Evolutionary conservation across 345 rosid genomes (phyloP).

Genomic region (Boechera stricta): DNA sequence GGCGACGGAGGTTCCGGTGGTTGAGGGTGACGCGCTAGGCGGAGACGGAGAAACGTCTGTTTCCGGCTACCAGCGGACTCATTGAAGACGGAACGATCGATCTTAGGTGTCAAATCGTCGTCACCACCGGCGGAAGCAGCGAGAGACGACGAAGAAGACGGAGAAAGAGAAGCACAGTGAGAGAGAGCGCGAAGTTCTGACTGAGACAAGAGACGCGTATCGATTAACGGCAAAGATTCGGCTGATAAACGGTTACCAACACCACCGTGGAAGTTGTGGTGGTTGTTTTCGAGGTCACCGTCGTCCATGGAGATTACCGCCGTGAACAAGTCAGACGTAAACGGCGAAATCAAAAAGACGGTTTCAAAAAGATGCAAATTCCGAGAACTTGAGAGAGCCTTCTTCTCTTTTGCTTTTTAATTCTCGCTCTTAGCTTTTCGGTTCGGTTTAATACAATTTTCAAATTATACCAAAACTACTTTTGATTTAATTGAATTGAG

Average conservation of each 20-base stretch:
- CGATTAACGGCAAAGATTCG: constrained; percentile 64
- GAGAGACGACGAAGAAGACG: constrained; percentile 51
- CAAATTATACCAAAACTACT: background rate
- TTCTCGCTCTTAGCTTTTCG: constrained; percentile 25
- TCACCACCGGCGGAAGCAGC: constrained; percentile 42
- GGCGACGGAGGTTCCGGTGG: constrained; percentile 40
- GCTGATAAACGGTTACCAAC: constrained; percentile 31
- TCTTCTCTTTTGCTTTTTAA: background rate
- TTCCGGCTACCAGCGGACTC: constrained; percentile 96
- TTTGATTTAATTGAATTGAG: background rate
- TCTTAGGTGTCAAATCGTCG: constrained; percentile 66
- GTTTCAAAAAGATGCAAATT: constrained; percentile 28
- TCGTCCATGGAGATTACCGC: constrained; percentile 48
- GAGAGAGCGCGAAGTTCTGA: constrained; percentile 72
- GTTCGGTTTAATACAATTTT: constrained; percentile 20
- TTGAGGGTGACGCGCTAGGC: constrained; percentile 62
- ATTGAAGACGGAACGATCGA: constrained; percentile 90
- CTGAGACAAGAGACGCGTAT: constrained; percentile 68
- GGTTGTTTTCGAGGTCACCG: constrained; percentile 32
- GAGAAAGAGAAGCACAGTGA: constrained; percentile 61
- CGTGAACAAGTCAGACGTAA: constrained; percentile 45
- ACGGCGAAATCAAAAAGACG: constrained; percentile 16
- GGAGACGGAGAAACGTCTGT: constrained; percentile 90
- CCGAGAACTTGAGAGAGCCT: constrained; percentile 2
- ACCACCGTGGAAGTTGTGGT: constrained; percentile 17